A percentile compares a stretch with the other conserved stretches of the same genome.
phyloP scores from a whole-genome alignment of 1,284 basidiomycete species.

The Ustilago xerochloae region DNA sequence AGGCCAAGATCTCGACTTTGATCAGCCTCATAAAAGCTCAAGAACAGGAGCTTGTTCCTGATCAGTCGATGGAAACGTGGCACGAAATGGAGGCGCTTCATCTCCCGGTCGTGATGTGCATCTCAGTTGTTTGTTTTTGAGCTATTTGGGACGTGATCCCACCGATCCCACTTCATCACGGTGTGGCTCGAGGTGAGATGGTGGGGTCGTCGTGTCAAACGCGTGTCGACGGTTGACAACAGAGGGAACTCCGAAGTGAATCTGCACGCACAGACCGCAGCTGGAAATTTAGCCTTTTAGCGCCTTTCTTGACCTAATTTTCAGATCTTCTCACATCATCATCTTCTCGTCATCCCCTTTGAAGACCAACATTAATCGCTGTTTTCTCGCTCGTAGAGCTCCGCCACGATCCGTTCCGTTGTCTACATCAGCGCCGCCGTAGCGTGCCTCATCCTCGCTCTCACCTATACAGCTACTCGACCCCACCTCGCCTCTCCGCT shows the following conservation, averaged over 20 bases:
- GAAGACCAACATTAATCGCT: neutral
- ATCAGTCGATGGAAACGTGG: too few relatives aligned
- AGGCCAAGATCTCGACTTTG: too few relatives aligned
- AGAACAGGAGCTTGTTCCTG: too few relatives aligned
- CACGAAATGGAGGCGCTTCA: too few relatives aligned
- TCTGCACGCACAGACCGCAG: conserved; percentile 7
- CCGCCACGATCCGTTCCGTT: conserved; percentile 1
- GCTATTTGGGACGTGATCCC: too few relatives aligned
- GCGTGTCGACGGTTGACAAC: neutral
- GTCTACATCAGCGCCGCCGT: conserved; percentile 4
- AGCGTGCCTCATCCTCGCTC: conserved; percentile 15
- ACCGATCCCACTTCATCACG: neutral
- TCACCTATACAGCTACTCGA: neutral
- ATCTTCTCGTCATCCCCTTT: neutral
- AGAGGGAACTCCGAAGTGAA: neutral
- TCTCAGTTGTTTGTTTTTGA: too few relatives aligned
- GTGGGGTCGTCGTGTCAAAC: conserved; percentile 2
- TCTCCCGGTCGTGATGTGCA: too few relatives aligned
- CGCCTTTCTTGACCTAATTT: neutral
- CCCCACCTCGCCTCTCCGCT: neutral
- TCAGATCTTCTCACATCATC: neutral
- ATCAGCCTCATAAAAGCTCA: too few relatives aligned
- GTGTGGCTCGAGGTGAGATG: neutral
- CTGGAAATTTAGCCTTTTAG: neutral
- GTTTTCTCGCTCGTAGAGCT: neutral